phyloP scores from a whole-genome alignment of 306 rosid genomes.

The Prosopis cineraria region DNA sequence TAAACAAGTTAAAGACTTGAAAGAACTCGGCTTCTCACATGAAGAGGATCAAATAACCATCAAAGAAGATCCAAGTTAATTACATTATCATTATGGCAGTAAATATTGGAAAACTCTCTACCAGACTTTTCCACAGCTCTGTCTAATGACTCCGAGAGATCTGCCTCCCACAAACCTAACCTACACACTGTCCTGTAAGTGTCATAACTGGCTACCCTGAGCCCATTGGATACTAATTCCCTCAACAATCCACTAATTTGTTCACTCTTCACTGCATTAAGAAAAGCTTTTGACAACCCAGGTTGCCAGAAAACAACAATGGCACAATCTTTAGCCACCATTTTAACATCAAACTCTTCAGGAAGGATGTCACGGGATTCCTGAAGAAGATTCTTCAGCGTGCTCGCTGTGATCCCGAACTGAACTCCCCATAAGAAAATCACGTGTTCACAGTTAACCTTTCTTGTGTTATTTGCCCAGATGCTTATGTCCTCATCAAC shows the following conservation, averaged over 20 bases:
- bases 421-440: constrained; percentile 86
- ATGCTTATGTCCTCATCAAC: constrained; percentile 41
- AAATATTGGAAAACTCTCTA: constrained; percentile 41
- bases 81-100: constrained; percentile 50
- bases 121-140: constrained; percentile 46
- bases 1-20: neutral
- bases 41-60: constrained; percentile 14
- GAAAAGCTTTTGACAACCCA: constrained; percentile 54
- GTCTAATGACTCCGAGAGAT: constrained; percentile 64
- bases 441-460: constrained; percentile 54
- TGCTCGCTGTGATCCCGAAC: constrained; percentile 60
- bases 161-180: constrained; percentile 67
- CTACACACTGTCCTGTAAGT: constrained; percentile 60
- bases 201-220: constrained; percentile 59
- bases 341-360: constrained; percentile 70
- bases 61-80: constrained; percentile 66
- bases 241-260: constrained; percentile 53
- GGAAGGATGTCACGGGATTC: constrained; percentile 59
- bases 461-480: constrained; percentile 58
- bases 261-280: constrained; percentile 43
- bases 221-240: constrained; percentile 66
- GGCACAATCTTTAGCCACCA: constrained; percentile 77
- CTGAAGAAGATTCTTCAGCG: constrained; percentile 54
- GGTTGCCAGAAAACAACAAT: constrained; percentile 72
- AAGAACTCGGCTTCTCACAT: constrained; percentile 14